Evolutionary conservation across 352 stramenopile genomes (phyloP), one percentile per base, ranked within the genome.

Genomic region (Globisporangium barbulae): DNA sequence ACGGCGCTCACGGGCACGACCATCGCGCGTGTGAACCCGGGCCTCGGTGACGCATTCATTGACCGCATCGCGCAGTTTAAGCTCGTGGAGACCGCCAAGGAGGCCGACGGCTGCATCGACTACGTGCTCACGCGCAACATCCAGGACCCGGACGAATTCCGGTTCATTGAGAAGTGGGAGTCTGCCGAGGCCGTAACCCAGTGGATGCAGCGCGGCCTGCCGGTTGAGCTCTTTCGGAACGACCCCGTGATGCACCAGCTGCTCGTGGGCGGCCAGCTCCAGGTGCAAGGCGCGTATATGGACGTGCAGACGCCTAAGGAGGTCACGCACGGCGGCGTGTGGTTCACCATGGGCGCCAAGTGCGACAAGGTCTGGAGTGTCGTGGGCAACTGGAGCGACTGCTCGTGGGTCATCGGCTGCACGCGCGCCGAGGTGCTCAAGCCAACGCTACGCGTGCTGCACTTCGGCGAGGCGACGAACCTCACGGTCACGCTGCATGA

Each of bases 141-240:
- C 59, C 48, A 53, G 37, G 54, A 65, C 48, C 48, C 59, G 59
- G 49, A 65, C 49, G 59, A 65, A 37, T 65, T 65, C 49, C 59
- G 59, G 5, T 65, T 65, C 49, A 59, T 65, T 28, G 59, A 65
- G 39, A 65, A 65, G 49, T 65, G 59, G 59, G 59, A 59, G 12
- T 53, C 45, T 7, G 48, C 7, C 9, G 59, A 65, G 19, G 49
- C 48, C 21, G 59, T 65, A 4, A 65, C 59, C 48, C 48, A 58
- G n/a, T 65, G 59, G 59, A 44, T 59, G 22, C 22, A 58, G 9
- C 41, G 58, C 13, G 59, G 59, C 0, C 39, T 65, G 17, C 59
- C 59, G 2, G 49, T 39, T 15, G 13, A 65, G 59, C 35, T 65
- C 35, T 65, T 65, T 35, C 59, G 13, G 37, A 19, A 57, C 7